Percentiles rank a stretch among this genome's conserved stretches.
Evolutionary conservation across 192 early-diverging fungal species (phyloP).

Genomic region (Neocallimastix lanati): DNA sequence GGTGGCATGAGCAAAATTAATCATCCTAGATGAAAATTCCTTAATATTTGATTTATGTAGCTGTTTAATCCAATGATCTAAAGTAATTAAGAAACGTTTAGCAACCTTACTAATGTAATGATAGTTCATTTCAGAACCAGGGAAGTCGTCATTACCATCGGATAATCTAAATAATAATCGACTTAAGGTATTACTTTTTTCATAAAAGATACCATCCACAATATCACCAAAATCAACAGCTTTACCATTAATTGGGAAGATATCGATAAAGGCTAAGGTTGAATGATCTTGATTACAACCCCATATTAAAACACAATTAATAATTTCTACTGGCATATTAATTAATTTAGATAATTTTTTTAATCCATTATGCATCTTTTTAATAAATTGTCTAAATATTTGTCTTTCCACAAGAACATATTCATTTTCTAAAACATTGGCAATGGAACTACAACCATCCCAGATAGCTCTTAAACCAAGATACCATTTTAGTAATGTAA

Average conservation of each 20-base stretch:
- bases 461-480: constrained; percentile 41
- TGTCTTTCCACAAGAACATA: constrained; percentile 19
- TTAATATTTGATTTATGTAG: neutral
- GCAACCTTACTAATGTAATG: neutral
- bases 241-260: neutral
- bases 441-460: constrained; percentile 21
- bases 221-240: neutral
- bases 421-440: constrained; percentile 21
- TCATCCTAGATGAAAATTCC: neutral
- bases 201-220: neutral
- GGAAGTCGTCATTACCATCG: neutral
- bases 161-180: neutral
- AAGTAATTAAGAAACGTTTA: neutral
- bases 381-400: constrained; percentile 25
- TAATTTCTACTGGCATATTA: constrained; percentile 24
- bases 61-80: neutral
- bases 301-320: constrained; percentile 22
- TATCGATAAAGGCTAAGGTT: neutral
- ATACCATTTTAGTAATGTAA: constrained; percentile 34
- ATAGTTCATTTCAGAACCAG: neutral
- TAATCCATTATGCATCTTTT: constrained; percentile 20
- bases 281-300: neutral
- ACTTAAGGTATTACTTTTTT: neutral
- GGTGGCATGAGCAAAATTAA: neutral
- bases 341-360: constrained; percentile 20